A percentile compares a stretch with the other conserved stretches of the same genome.
phyloP scores from a whole-genome alignment of 2,329 filamentous ascomycete species.

The Epichloe elymi region DNA sequence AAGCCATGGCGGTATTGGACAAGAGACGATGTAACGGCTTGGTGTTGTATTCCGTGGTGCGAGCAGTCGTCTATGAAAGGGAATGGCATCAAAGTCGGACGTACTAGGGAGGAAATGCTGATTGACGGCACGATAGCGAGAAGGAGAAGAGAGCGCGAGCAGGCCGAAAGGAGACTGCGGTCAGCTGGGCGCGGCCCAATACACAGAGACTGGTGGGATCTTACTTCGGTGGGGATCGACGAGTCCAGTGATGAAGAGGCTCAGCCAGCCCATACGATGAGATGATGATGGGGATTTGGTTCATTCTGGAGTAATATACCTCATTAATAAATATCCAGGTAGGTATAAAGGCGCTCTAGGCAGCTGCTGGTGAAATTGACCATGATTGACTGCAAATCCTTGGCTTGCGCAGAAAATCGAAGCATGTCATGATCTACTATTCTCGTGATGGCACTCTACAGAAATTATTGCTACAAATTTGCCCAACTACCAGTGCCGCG shows the following conservation, averaged over 20 bases:
- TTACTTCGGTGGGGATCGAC: slow-evolving; percentile 5
- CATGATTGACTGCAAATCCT: no score
- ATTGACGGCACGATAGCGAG: slow-evolving; percentile 36
- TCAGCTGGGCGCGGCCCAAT: slow-evolving; percentile 8
- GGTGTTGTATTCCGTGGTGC: neutral
- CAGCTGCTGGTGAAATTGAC: neutral
- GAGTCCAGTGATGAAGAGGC: slow-evolving; percentile 1
- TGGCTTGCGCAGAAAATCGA: no score
- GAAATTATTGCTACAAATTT: neutral
- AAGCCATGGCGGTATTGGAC: slow-evolving; percentile 45
- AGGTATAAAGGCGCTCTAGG: neutral
- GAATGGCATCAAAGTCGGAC: slow-evolving; percentile 20
- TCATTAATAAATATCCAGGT: neutral
- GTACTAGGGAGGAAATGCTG: slow-evolving; percentile 39
- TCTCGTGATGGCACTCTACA: neutral
- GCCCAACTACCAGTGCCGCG: neutral
- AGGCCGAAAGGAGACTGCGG: slow-evolving; percentile 20
- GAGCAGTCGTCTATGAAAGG: slow-evolving; percentile 3
- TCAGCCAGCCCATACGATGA: neutral
- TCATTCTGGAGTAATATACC: neutral
- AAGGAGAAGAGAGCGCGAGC: slow-evolving; percentile 33
- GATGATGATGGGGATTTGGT: neutral
- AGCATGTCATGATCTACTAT: neutral
- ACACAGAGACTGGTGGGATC: slow-evolving; percentile 19
- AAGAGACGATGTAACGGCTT: slow-evolving; percentile 1